Percentiles rank a stretch among this genome's conserved stretches.
Conservation (phyloP, 2,329 filamentous ascomycete genomes). For the Fusarium temperatum region DNA sequence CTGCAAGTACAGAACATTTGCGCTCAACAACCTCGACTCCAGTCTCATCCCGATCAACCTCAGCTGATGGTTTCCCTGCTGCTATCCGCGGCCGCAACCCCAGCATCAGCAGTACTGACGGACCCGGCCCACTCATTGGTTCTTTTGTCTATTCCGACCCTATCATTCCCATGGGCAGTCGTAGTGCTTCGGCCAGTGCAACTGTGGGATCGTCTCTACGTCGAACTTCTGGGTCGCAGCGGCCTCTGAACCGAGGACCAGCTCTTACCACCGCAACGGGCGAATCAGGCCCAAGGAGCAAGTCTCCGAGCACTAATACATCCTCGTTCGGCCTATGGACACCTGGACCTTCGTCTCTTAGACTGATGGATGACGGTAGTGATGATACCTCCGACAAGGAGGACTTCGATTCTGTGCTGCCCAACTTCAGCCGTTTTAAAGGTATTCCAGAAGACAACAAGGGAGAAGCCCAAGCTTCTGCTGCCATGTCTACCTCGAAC, state of each 20-base stretch:
- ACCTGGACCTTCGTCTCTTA: slow-evolving; percentile 51
- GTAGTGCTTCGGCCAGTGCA: slow-evolving; percentile 58
- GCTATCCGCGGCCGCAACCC: slow-evolving; percentile 38
- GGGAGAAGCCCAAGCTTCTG: not conserved
- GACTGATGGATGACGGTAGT: slow-evolving; percentile 56
- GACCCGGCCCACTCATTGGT: slow-evolving; percentile 44
- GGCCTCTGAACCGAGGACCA: slow-evolving; percentile 34
- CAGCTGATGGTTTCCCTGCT: slow-evolving; percentile 42
- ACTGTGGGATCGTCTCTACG: slow-evolving; percentile 40
- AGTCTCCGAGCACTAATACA: slow-evolving; percentile 27
- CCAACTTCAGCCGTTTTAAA: slow-evolving; percentile 58
- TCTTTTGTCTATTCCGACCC: slow-evolving; percentile 54
- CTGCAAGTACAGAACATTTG: slow-evolving; percentile 80
- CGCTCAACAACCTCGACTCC: slow-evolving; percentile 54
- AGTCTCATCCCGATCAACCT: slow-evolving; percentile 44
- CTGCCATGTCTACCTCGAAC: slow-evolving; percentile 2
- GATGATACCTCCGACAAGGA: slow-evolving; percentile 55
- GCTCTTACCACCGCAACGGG: slow-evolving; percentile 27
- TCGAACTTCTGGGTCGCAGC: slow-evolving; percentile 44
- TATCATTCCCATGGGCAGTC: slow-evolving; percentile 51
- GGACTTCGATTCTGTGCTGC: slow-evolving; percentile 60
- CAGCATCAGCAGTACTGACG: slow-evolving; percentile 34
- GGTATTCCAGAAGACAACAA: slow-evolving; percentile 27
- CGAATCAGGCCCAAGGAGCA: slow-evolving; percentile 31
- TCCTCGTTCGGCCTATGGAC: slow-evolving; percentile 47